phyloP scores from a whole-genome alignment of 2,329 filamentous ascomycete genomes.

The Hymenoscyphus salicellus region DNA sequence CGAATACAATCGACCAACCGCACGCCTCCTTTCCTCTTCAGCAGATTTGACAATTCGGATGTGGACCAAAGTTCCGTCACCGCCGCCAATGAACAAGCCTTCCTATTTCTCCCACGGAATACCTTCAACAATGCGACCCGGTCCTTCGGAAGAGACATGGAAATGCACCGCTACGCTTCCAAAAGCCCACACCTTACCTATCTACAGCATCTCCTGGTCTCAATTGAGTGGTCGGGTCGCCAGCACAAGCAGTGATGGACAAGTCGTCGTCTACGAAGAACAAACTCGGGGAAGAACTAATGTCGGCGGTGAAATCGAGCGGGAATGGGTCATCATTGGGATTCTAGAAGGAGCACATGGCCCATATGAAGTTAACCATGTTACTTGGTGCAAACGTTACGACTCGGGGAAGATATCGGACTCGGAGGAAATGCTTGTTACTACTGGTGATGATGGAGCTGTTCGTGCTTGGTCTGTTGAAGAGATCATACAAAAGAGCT shows the following conservation, averaged over 20 bases:
- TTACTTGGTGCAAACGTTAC: conserved; percentile 78
- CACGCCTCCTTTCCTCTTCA: conserved; percentile 73
- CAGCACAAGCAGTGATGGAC: conserved; percentile 85
- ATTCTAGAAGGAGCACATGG: conserved; percentile 75
- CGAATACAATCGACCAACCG: conserved; percentile 44
- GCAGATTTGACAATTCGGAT: conserved; percentile 78
- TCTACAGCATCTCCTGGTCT: conserved; percentile 88
- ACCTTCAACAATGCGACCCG: conserved; percentile 83
- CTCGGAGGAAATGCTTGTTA: conserved; percentile 80
- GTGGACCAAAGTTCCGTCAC: conserved; percentile 59
- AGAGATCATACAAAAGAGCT: conserved; percentile 11
- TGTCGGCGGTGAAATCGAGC: conserved; percentile 36
- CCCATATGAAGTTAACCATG: conserved; percentile 91
- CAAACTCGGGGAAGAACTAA: conserved; percentile 28
- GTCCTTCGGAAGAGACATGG: conserved; percentile 77
- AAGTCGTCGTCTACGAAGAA: conserved; percentile 76
- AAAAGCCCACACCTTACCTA: conserved; percentile 68
- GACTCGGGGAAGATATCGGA: conserved; percentile 60
- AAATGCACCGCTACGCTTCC: conserved; percentile 73
- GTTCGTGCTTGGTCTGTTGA: conserved; percentile 76
- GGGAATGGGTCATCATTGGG: conserved; percentile 69
- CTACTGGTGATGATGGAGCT: conserved; percentile 87
- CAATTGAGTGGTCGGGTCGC: conserved; percentile 71
- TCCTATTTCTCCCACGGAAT: conserved; percentile 49
- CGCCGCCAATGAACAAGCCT: conserved; percentile 31